A percentile compares a stretch with the other conserved stretches of the same genome.
phyloP scores from a whole-genome alignment of 2,329 filamentous ascomycete genomes.

The Nectriaceae sp. region DNA sequence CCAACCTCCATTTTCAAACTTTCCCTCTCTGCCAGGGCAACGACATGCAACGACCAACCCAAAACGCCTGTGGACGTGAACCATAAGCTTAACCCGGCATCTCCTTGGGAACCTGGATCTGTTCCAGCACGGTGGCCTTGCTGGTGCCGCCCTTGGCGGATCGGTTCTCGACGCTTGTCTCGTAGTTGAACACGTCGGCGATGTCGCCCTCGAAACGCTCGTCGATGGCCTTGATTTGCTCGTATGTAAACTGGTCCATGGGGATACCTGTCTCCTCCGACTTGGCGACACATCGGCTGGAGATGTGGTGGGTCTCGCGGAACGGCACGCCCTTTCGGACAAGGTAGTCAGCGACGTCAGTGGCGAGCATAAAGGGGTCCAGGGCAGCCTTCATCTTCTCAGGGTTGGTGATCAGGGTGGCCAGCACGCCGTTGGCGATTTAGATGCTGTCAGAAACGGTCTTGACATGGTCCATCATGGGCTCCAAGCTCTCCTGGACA shows the following conservation, averaged over 20 bases:
- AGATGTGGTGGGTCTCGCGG: slow-evolving; percentile 79
- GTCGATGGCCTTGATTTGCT: slow-evolving; percentile 70
- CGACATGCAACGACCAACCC: neutral
- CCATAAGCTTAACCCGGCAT: slow-evolving; percentile 40
- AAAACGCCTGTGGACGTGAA: neutral
- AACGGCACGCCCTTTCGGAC: slow-evolving; percentile 72
- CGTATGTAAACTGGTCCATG: slow-evolving; percentile 69
- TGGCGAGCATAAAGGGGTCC: slow-evolving; percentile 81
- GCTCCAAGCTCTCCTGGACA: slow-evolving; percentile 83
- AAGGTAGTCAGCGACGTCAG: slow-evolving; percentile 66
- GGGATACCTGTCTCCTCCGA: slow-evolving; percentile 46
- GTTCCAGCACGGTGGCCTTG: slow-evolving; percentile 64
- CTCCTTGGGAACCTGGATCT: slow-evolving; percentile 55
- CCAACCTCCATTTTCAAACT: neutral
- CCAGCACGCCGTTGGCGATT: slow-evolving; percentile 80
- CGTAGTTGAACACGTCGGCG: slow-evolving; percentile 73
- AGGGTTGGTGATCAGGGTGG: slow-evolving; percentile 68
- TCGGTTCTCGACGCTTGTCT: slow-evolving; percentile 79
- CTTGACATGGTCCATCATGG: slow-evolving; percentile 83
- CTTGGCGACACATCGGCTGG: slow-evolving; percentile 58
- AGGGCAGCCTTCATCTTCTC: slow-evolving; percentile 79
- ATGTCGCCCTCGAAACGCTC: slow-evolving; percentile 72
- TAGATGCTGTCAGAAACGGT: slow-evolving; percentile 78
- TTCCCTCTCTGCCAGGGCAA: neutral
- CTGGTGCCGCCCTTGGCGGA: slow-evolving; percentile 78